Evolutionary conservation across 164 flowering plant species (phyloP), one percentile per base, ranked within the genome.

Genomic region (Vitis riparia): DNA sequence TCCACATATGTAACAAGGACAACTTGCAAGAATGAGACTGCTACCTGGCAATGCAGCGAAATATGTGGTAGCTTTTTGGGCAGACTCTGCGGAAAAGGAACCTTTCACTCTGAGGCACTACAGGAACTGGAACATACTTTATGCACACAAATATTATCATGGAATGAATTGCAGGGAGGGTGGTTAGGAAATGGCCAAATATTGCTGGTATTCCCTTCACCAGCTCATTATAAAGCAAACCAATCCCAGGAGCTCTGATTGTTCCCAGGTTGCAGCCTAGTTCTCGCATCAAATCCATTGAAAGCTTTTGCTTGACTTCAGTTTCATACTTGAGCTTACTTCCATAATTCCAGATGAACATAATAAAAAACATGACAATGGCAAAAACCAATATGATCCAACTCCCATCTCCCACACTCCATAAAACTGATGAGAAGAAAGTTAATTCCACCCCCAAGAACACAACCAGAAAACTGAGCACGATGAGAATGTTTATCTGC

Each of bases 11-110:
- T 62, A n/a, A 53, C 63, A 63, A 48, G 17, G 14, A 29, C 10
- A 56, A 16, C 15, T 23, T 4, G 44, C 44, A 37, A 37, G 44
- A 37, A 37, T 37, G 44, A 37, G 44, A 37, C 5, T n/a, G 1
- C 71, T 79, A 93, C 98, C 99, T 88, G 72, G 99, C 99, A 75
- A 95, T 87, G 82, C 99, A 95, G 59, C 99, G 99, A 73, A 95
- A 95, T 60, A 95, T 86, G 77, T 91, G 98, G 76, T 89, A 95
- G 75, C 85, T 85, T 84, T 85, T 95, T 19, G 90, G 85, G 77
- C 97, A 91, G 69, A 90, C 97, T 44, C 98, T 83, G 55, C 98
- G 88, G 76, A 95, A 95, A 63, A 95, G 90, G 83, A 95, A 93
- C 73, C 99, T 82, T 73, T 95, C 99, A 76, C 85, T 79, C 80